These are phyloP conservation scores for Gomphus bonarii DNA, from an alignment of 1,284 basidiomycete genomes.

Conservation along the genomic window DNA sequence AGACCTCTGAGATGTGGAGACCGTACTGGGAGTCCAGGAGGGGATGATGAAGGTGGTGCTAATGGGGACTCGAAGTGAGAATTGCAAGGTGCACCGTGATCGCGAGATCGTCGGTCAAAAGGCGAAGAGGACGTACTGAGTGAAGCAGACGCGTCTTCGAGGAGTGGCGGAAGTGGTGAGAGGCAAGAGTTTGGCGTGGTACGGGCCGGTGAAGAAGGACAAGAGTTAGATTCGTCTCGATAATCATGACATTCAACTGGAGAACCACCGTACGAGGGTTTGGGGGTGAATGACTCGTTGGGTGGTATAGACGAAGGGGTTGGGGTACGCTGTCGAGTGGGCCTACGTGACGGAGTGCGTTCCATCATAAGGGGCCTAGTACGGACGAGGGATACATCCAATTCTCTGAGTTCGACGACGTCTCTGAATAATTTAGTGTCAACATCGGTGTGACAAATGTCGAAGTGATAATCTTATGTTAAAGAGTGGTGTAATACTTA, in stretches of 20 bases:
- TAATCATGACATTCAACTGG: neutral
- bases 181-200: neutral
- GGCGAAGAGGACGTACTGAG: neutral
- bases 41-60: neutral
- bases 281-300: neutral
- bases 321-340: constrained; percentile 7
- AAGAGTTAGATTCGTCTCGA: neutral
- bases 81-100: neutral
- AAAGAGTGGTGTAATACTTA: constrained; percentile 22
- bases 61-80: neutral
- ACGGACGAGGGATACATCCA: constrained; percentile 43
- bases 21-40: constrained; percentile 4
- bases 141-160: constrained; percentile 5
- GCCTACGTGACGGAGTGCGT: constrained; percentile 9
- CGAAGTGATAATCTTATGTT: neutral
- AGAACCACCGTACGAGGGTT: neutral
- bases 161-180: neutral
- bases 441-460: neutral
- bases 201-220: neutral
- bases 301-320: neutral
- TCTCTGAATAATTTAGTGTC: constrained; percentile 28
- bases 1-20: neutral
- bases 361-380: constrained; percentile 34
- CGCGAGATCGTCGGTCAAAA: neutral
- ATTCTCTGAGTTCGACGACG: constrained; percentile 51